Evolutionary conservation across 495 filamentous ascomycete species (phyloP), one percentile per base, ranked within the genome.

Genomic region (Talaromyces thailandensis): DNA sequence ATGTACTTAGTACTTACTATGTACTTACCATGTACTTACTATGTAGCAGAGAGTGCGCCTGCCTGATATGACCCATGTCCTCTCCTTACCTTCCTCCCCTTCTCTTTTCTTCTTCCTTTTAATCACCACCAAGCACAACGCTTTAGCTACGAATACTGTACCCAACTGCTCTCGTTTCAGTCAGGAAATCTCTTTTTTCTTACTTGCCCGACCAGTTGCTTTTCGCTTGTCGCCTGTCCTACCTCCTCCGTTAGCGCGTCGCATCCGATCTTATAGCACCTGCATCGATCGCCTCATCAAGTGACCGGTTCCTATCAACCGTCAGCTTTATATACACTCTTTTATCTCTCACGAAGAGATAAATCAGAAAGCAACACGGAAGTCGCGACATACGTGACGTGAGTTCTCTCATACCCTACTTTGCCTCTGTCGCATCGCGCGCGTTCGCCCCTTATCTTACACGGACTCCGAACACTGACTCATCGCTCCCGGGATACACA

Each of bases 231-330:
- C 64, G 60, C 23, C 60, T 62, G 61, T 40, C 62, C 55, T 31
- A 24, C 40, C 26, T 61, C 14, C 18, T 61, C 14, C 18, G 7
- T 29, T 69, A 67, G 69, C 69, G 69, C 67, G 69, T 69, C 67
- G 67, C 67, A 71, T 71, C 69, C 37, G 25, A 56, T 56, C 24
- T 40, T 48, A 66, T 16, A 21, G 25, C 31, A 5, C 56, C 21
- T 58, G 7, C 23, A 24, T 40, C 56, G 51, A 25, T 55, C 43
- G 43, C 43, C 11, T 48, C 43, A 48, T 18, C 21, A 21, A 48
- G 43, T 48, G 18, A 48, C 18, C 43, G 43, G 43, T 48, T 40
- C 21, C n/a, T 23, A 8, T 48, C 51, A 55, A 26, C 51, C 9
- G 51, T 28, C 24, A 29, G 51, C 51, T 55, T 55, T 55, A 55